Evolutionary conservation across 768 basidiomycete species (phyloP), one percentile per base, ranked within the genome.

Genomic region (Boletus sp.): DNA sequence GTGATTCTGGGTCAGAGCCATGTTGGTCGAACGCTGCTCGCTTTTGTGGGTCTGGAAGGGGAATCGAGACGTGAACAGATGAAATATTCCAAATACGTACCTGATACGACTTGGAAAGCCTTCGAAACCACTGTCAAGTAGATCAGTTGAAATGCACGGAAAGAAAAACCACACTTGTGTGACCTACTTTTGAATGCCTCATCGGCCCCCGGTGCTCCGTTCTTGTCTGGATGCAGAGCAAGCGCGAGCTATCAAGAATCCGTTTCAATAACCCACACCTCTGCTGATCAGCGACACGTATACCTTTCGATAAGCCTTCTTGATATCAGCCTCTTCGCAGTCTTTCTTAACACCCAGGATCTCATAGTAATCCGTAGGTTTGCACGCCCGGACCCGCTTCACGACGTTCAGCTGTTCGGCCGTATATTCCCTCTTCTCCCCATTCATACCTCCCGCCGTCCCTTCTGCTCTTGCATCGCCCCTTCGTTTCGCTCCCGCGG

Each of bases 261-360:
- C 34, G 32, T 17, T 23, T 57, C 51, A 66, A 56, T 51, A 48
- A 55, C 33, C 30, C 39, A 30, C n/a, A 9, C 35, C 19, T 45
- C 34, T n/a, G 15, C 33, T 29, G 44, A 64, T 53, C 2, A 52
- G 13, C n/a, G 23, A 69, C 70, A 21, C 27, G 37, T 77, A 52
- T 51, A 96, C 94, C 83, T 97, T 98, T 51, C 94, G 82, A 78
- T 98, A 98, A 8, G 95, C 94, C 74, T 91, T 94, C 79, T 97
- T 94, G 51, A 94, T 80, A 35, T 92, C 92, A 5, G 66, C 78
- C 65, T 93, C 93, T 33, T 91, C 89, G 64, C 92, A 93, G 15
- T 85, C 87, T 70, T 78, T 83, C 71, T 87, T 83, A 59, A 93
- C 69, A 7, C 81, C 78, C 62, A 98, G 71, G 57, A 98, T 98